Base-by-base conservation (phyloP, 2,329 filamentous ascomycete genomes). In the Pleoardoris graminearum region DNA sequence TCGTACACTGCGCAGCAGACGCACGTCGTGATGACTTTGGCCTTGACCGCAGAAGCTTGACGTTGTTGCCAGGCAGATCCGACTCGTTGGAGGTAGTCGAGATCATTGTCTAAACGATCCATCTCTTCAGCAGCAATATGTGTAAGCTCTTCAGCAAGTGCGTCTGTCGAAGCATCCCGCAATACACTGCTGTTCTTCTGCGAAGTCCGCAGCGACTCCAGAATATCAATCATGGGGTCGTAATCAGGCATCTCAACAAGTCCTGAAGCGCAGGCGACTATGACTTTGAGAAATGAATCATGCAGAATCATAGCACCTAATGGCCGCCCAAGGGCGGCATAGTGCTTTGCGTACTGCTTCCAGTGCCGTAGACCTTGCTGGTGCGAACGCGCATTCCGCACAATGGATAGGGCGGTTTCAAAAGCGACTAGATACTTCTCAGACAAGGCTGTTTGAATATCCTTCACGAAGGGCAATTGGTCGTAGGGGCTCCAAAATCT, bases 281-380 rank as follows among this genome's bases (percentile, higher is more conserved):
- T 80, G 27, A 97, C 83, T 72, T 85, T 87, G 81, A 95, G 91
- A 69, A 96, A 95, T 58, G 88, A 91, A 66, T 90, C 85, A 70
- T 96, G 91, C 19, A 99, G 76, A 5, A 97, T 81, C 87, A 97
- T 94, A 11, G 92, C 91, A 8, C 94, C 91, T 37, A 99, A 77
- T 0, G 95, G 93, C 17, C 90, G 84, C 8, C 89, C 89, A 53
- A 85, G 82, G 14, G 86, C 83, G 23, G 90, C 85, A 75, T 97
- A 99, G 55, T 92, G 89, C 38, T 88, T 89, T 51, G 90, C 77
- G 73, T 90, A 91, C 58, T 87, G 85, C 75, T 89, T 95, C 94
- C 94, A 99, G 60, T 96, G 89, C 65, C 86, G 88, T 17, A 90
- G 78, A 23, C 82, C 77, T 42, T 82, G 80, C 57, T 89, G 86